Percentiles rank a stretch among this genome's conserved stretches.
These are phyloP conservation scores for Aegilops sharonensis DNA, from an alignment of 176 grass and related monocot species.

Conservation along the genomic window DNA sequence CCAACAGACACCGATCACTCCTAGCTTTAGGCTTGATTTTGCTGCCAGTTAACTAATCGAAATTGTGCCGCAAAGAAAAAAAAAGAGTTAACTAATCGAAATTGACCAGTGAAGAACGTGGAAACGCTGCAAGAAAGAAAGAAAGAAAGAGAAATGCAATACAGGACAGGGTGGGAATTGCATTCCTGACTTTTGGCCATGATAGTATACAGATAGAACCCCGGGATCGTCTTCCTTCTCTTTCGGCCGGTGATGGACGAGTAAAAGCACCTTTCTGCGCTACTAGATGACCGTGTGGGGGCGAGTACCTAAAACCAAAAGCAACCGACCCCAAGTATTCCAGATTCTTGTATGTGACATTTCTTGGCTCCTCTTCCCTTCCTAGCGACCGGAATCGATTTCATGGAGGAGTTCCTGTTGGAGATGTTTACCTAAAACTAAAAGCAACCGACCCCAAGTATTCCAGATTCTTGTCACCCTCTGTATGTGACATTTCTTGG, in stretches of 20 bases:
- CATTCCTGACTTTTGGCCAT: not conserved
- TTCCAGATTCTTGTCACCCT: constrained; percentile 1
- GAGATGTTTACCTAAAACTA: not conserved
- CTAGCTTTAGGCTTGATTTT: not conserved
- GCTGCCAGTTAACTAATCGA: not conserved
- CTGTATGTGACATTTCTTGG: not conserved
- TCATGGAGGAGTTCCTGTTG: no score
- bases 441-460: constrained; percentile 1
- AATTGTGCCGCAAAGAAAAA: not conserved
- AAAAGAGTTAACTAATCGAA: not conserved
- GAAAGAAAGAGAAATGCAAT: not conserved
- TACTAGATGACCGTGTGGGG: constrained; percentile 17
- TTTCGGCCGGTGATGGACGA: constrained; percentile 34
- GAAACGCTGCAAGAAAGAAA: not conserved
- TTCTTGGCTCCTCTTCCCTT: not conserved
- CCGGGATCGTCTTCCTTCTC: not conserved
- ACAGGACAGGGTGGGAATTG: not conserved
- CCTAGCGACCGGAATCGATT: no score
- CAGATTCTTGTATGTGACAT: not conserved
- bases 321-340: not conserved
- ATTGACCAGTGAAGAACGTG: not conserved
- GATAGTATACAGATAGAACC: not conserved
- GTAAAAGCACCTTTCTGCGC: constrained; percentile 30
- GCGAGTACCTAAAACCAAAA: constrained; percentile 13
- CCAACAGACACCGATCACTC: not conserved